Conservation (phyloP, 768 basidiomycete species). For the Auricularia heimuer region DNA sequence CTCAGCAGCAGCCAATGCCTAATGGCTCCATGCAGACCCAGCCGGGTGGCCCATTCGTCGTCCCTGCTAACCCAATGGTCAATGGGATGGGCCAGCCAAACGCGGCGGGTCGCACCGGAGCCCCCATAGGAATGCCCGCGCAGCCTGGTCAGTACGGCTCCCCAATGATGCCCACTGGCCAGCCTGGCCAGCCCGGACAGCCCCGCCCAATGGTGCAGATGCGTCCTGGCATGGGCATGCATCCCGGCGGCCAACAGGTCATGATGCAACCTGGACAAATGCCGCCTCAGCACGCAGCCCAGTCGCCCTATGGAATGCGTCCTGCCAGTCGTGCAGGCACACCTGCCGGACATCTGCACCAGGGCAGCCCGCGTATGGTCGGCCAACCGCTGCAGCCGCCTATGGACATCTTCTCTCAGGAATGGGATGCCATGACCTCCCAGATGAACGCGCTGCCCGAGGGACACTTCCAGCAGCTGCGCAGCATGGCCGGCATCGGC, state of each 20-base stretch:
- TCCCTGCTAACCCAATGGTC: too few relatives aligned
- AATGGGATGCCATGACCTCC: background rate
- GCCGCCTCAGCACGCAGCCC: background rate
- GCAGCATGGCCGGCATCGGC: background rate
- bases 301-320: background rate
- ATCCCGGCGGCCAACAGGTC: background rate
- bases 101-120: too few relatives aligned
- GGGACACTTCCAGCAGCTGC: background rate
- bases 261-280: conserved; percentile 1
- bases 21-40: conserved; percentile 16
- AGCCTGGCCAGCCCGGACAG: background rate
- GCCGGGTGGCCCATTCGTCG: too few relatives aligned
- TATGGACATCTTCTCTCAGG: background rate
- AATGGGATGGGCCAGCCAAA: too few relatives aligned
- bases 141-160: conserved; percentile 4
- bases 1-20: conserved; percentile 18
- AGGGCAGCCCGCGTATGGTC: background rate
- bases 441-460: background rate
- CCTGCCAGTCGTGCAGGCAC: background rate
- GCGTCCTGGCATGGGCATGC: background rate
- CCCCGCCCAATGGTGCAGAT: background rate
- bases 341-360: background rate
- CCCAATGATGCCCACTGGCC: background rate
- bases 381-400: background rate
- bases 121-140: background rate